These are phyloP conservation scores for Noccaea caerulescens DNA, from an alignment of 345 rosid genomes.

Conservation along the genomic window DNA sequence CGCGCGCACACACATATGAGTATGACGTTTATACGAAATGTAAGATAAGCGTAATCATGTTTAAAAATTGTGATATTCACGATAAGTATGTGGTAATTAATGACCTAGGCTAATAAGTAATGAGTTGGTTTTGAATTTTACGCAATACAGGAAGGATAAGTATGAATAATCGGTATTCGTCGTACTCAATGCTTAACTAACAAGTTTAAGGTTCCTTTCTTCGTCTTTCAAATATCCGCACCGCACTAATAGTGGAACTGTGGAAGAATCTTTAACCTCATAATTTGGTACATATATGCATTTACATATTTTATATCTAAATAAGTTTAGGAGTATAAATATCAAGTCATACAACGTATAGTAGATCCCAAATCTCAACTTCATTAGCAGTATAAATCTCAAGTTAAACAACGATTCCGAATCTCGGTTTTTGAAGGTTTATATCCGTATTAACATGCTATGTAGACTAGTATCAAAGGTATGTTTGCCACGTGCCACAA, in stretches of 20 bases:
- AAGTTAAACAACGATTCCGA: not conserved
- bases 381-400: not conserved
- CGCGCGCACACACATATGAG: not conserved
- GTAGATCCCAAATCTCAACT: too few species aligned
- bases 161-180: not conserved
- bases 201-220: constrained; percentile 31
- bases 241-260: constrained; percentile 9
- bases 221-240: not conserved
- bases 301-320: not conserved
- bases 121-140: constrained; percentile 31
- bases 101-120: not conserved
- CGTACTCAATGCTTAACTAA: constrained; percentile 34
- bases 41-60: not conserved
- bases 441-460: not conserved
- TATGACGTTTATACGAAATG: not conserved
- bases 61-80: constrained; percentile 16
- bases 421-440: not conserved
- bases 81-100: constrained; percentile 11
- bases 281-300: not conserved
- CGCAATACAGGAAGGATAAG: constrained; percentile 32
- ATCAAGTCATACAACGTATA: too few species aligned
- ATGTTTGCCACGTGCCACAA: not conserved
- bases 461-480: constrained; percentile 1
- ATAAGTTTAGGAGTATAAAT: not conserved
- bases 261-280: constrained; percentile 9